Base-by-base conservation (phyloP, 345 rosid species). In the Sonneratia caseolaris region DNA sequence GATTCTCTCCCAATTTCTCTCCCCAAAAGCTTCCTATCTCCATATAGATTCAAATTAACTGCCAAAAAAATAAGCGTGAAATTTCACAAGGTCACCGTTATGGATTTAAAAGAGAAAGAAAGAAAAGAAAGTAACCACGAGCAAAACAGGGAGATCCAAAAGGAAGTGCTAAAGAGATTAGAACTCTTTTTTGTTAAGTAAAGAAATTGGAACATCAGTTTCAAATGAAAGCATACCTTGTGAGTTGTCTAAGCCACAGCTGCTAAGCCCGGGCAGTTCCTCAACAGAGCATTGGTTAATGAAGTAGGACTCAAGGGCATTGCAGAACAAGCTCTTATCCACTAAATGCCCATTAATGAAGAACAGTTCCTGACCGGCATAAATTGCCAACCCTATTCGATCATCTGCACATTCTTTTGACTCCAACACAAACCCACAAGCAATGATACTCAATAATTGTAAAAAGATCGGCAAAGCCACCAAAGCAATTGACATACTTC, bases 281-380 rank as follows among this genome's bases (percentile, higher is more conserved):
- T 72, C 77, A 49, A 83, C 64, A 71, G 79, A 64, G 68, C 98
- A 91, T 43, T 70, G 78, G 68, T 81, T 81, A 51, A 77, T 78
- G 70, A 79, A 59, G 74, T 84, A 83, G 75, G 73, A 77, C 72
- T 51, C 78, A 27, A 93, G 75, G 71, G 85, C 86, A 75, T 83
- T 69, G 70, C 92, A 91, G 81, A 89, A 89, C 5, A 69, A 68
- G 76, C 61, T 64, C 78, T 68, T 82, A 64, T 81, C 85, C 47
- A 87, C 94, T 0, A 71, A 71, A 75, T 78, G 75, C 15, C 96
- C 94, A 35, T 89, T 89, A 61, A 93, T 73, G 47, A 81, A 81
- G 80, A 87, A 81, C 74, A 82, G 55, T 38, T 80, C 84, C 55
- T 68, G 68, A 69, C 82, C 89, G 35, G 71, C 42, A 64, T 65